Conservation (phyloP, 1,284 basidiomycete genomes). For the Porogramme epimiltina region DNA sequence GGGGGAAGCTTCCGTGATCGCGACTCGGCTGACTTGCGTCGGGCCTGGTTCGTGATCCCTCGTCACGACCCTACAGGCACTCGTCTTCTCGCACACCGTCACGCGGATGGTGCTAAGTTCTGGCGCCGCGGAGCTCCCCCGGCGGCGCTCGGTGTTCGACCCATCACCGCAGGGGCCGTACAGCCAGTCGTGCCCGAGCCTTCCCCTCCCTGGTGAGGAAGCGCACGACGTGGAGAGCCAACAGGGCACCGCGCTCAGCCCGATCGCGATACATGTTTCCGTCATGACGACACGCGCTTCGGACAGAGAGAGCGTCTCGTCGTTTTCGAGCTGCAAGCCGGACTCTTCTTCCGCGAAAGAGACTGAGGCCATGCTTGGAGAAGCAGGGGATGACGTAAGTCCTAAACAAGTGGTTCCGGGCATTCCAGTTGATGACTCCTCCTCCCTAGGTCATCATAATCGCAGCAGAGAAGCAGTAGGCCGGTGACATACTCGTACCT, state of each 20-base stretch:
- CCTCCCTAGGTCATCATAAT: too few relatives aligned
- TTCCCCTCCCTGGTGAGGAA: not conserved
- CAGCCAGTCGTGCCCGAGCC: not conserved
- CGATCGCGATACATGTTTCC: slow-evolving; percentile 20
- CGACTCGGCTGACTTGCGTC: not conserved
- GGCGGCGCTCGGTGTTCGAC: slow-evolving; percentile 5
- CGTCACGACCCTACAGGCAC: not conserved
- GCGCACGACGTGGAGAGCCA: too few relatives aligned
- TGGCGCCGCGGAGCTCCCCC: slow-evolving; percentile 1
- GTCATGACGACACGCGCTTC: slow-evolving; percentile 12
- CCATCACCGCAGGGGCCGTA: not conserved
- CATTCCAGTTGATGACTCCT: too few relatives aligned
- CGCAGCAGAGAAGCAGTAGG: too few relatives aligned
- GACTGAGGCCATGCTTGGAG: too few relatives aligned
- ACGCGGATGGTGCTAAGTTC: slow-evolving; percentile 15
- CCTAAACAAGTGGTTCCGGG: too few relatives aligned
- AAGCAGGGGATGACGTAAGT: too few relatives aligned
- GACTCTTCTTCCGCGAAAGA: too few relatives aligned
- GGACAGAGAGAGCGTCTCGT: slow-evolving; percentile 7
- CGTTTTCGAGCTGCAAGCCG: too few relatives aligned
- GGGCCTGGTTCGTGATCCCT: not conserved
- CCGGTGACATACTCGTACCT: too few relatives aligned
- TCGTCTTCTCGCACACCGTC: slow-evolving; percentile 18
- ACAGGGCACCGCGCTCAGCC: slow-evolving; percentile 1
- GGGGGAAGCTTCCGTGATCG: too few relatives aligned